A percentile compares a stretch with the other conserved stretches of the same genome.
Evolutionary conservation across 2,329 filamentous ascomycete genomes (phyloP).

Genomic region (Exophiala spinifera): DNA sequence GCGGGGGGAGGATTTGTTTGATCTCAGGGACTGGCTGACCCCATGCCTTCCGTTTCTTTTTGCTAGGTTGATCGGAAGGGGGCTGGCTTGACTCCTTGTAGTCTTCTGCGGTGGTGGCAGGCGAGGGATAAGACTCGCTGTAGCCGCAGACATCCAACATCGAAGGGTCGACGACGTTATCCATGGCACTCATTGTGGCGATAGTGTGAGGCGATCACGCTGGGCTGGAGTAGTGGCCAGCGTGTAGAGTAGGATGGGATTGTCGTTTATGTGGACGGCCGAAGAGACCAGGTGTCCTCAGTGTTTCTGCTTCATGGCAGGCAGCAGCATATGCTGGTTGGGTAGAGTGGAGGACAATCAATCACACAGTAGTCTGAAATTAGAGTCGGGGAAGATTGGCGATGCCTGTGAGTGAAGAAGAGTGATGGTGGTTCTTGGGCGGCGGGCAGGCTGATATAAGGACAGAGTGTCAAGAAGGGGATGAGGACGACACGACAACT

Average conservation of each 20-base stretch:
- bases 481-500: no score
- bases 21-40: slow-evolving; percentile 97
- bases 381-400: neutral
- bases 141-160: slow-evolving; percentile 16
- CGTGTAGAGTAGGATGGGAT: slow-evolving; percentile 11
- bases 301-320: slow-evolving; percentile 22
- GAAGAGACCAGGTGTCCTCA: slow-evolving; percentile 28
- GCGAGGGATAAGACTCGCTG: slow-evolving; percentile 22
- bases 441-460: slow-evolving; percentile 26
- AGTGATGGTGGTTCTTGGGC: neutral
- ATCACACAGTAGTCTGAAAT: slow-evolving; percentile 5
- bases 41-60: slow-evolving; percentile 97
- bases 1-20: slow-evolving; percentile 50
- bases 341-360: slow-evolving; percentile 14
- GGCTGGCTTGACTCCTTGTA: slow-evolving; percentile 14
- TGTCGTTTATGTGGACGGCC: slow-evolving; percentile 11
- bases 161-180: slow-evolving; percentile 20
- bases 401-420: slow-evolving; percentile 2
- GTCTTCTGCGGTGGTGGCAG: slow-evolving; percentile 22
- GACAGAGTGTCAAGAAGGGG: slow-evolving; percentile 22
- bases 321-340: slow-evolving; percentile 7
- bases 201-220: neutral
- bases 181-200: slow-evolving; percentile 18
- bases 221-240: slow-evolving; percentile 4
- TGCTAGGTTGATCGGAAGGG: slow-evolving; percentile 15